phyloP scores from a whole-genome alignment of 441 rosid genomes.

The Dalechampia spathulata region DNA sequence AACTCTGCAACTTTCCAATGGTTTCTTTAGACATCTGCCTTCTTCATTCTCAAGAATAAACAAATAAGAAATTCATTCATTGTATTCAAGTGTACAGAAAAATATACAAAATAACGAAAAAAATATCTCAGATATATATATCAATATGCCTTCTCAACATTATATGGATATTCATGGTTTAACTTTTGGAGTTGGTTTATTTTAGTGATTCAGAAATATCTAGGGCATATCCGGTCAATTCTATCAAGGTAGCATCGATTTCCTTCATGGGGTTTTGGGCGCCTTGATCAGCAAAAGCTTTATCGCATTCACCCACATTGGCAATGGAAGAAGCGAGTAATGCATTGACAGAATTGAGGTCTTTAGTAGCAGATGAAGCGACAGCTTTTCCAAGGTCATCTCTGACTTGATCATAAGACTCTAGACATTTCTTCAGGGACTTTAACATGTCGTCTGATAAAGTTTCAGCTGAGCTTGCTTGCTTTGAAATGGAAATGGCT shows the following conservation, averaged over 20 bases:
- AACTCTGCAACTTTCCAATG: no score
- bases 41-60: no score
- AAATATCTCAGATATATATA: no score
- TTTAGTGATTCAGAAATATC: neutral
- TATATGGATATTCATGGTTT: no score
- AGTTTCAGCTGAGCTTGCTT: neutral
- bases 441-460: neutral
- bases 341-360: neutral
- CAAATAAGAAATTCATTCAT: no score
- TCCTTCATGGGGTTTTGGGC: neutral
- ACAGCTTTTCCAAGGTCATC: neutral
- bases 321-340: neutral
- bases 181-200: no score
- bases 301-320: neutral
- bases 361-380: neutral
- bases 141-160: no score
- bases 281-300: neutral
- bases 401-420: neutral
- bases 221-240: neutral
- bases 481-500: neutral
- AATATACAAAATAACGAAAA: no score
- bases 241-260: neutral
- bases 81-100: no score
- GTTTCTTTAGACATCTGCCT: no score
- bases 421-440: no score